A percentile compares a stretch with the other conserved stretches of the same genome.
Conservation (phyloP, 495 filamentous ascomycete species). For the Eremomyces bilateralis region DNA sequence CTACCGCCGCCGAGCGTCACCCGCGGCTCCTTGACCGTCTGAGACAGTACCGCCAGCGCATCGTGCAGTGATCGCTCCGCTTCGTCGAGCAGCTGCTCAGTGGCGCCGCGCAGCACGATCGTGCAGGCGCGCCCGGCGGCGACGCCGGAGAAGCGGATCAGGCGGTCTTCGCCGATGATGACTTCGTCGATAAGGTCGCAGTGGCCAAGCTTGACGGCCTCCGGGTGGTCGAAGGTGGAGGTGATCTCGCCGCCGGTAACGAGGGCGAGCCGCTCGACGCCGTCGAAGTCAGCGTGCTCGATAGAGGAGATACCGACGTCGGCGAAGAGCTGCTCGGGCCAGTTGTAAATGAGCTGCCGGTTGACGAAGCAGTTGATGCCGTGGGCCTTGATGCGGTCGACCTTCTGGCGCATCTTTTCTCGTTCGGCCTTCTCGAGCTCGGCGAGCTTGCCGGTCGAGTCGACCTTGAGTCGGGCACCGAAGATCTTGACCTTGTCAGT, state of each 20-base stretch:
- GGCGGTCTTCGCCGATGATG: constrained; percentile 88
- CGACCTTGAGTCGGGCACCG: constrained; percentile 84
- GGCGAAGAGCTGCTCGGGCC: constrained; percentile 96
- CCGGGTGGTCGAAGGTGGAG: constrained; percentile 93
- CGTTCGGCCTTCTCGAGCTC: constrained; percentile 94
- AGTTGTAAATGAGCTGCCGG: constrained; percentile 97
- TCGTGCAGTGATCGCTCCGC: constrained; percentile 92
- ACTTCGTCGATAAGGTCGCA: constrained; percentile 96
- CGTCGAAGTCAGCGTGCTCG: constrained; percentile 97
- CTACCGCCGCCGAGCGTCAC: constrained; percentile 90
- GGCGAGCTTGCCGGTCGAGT: constrained; percentile 83
- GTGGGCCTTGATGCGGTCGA: constrained; percentile 95
- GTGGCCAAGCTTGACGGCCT: constrained; percentile 83
- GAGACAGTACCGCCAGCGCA: constrained; percentile 86
- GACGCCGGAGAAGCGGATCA: constrained; percentile 94
- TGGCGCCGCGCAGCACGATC: constrained; percentile 87
- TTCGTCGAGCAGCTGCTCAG: constrained; percentile 90
- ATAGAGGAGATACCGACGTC: constrained; percentile 96
- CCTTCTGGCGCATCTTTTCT: constrained; percentile 98
- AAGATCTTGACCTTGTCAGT: constrained; percentile 99
- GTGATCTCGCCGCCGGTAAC: constrained; percentile 95
- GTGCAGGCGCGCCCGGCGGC: constrained; percentile 90
- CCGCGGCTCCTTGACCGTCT: constrained; percentile 85
- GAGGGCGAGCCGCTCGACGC: constrained; percentile 81
- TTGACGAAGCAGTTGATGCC: constrained; percentile 99